Evolutionary conservation across 2,329 filamentous ascomycete species (phyloP).

Genomic region (Aspergillus sp.): DNA sequence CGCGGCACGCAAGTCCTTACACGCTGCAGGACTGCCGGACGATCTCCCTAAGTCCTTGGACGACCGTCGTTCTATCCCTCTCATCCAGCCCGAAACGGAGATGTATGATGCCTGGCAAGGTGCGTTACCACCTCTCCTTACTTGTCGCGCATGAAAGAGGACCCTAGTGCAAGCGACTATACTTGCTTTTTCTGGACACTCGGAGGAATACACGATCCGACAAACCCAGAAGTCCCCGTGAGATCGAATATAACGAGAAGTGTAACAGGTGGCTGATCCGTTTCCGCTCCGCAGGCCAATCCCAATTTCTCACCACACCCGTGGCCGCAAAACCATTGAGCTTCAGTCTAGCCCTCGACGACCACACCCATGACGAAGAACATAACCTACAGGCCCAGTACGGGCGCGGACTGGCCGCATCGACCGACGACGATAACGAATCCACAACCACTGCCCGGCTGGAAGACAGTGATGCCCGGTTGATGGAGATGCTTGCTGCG

Average conservation of each 20-base stretch:
- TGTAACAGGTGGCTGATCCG: conserved; percentile 4
- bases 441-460: conserved; percentile 53
- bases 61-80: conserved; percentile 72
- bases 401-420: conserved; percentile 27
- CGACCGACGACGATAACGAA: conserved; percentile 26
- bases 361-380: conserved; percentile 70
- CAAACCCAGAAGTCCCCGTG: neutral
- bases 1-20: conserved; percentile 21
- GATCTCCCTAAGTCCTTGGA: conserved; percentile 91
- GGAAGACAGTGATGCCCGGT: conserved; percentile 78
- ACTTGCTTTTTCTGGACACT: neutral
- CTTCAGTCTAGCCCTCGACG: conserved; percentile 83
- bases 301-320: conserved; percentile 88
- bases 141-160: conserved; percentile 2
- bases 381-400: conserved; percentile 38
- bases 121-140: conserved; percentile 44
- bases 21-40: conserved; percentile 61
- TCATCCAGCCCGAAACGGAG: conserved; percentile 80
- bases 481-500: conserved; percentile 94
- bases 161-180: neutral
- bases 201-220: neutral
- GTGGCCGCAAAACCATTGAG: conserved; percentile 79
- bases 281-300: conserved; percentile 67
- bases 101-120: conserved; percentile 99
- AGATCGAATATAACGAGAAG: neutral